Conservation (phyloP, 306 rosid species). For the Pyrus pyrifolia region DNA sequence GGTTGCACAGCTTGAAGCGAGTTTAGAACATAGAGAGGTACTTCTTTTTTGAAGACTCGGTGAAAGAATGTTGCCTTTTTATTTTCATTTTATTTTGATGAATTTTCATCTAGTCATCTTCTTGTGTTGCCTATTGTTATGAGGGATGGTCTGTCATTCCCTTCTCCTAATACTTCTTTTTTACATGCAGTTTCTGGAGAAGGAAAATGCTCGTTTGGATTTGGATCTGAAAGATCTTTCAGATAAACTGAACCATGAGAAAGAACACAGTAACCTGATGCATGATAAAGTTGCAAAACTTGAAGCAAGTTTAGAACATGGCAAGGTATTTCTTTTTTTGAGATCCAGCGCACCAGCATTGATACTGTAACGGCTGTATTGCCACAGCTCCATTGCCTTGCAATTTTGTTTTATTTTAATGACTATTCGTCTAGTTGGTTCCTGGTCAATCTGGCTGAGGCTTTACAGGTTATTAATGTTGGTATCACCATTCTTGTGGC, state of each 20-base stretch:
- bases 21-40: constrained; percentile 44
- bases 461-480: neutral
- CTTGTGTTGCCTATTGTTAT: neutral
- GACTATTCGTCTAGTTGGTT: neutral
- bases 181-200: constrained; percentile 42
- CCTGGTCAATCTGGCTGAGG: neutral
- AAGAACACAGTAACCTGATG: constrained; percentile 38
- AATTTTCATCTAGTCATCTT: neutral
- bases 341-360: neutral
- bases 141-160: neutral
- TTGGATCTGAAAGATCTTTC: constrained; percentile 33
- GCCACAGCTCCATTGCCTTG: neutral
- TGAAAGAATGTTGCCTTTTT: neutral
- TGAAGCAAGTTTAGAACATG: constrained; percentile 37
- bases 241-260: constrained; percentile 37
- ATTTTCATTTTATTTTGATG: neutral
- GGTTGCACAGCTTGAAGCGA: constrained; percentile 37
- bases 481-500: neutral
- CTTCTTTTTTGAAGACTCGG: neutral
- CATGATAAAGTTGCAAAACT: constrained; percentile 34
- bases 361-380: neutral
- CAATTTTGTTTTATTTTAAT: neutral
- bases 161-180: neutral
- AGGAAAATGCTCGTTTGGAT: constrained; percentile 39
- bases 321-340: constrained; percentile 34